A percentile compares a stretch with the other conserved stretches of the same genome.
Evolutionary conservation across 169 alveolate species (phyloP).

Genomic region (Cyclospora cayetanensis): DNA sequence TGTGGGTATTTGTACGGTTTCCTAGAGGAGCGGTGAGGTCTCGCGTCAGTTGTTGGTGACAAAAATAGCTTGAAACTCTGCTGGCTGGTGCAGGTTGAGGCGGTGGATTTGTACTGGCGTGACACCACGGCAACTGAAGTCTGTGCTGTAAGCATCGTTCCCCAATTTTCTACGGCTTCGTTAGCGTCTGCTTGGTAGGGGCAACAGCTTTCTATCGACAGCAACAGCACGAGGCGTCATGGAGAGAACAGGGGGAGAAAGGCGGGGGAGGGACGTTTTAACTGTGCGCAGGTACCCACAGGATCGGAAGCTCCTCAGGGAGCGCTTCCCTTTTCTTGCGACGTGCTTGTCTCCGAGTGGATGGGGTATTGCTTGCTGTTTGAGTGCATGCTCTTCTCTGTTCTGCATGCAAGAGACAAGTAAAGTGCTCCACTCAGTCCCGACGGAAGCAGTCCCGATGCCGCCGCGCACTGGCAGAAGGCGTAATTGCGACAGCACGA

Average conservation of each 20-base stretch:
- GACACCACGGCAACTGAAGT: constrained; percentile 81
- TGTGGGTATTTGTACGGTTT: too few relatives aligned
- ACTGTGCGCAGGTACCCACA: constrained; percentile 39
- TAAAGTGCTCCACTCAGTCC: constrained; percentile 18
- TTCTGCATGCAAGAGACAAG: constrained; percentile 87
- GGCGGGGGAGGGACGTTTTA: neutral
- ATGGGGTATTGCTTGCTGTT: constrained; percentile 89
- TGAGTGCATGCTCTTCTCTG: constrained; percentile 92
- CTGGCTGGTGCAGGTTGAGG: constrained; percentile 94
- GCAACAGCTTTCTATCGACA: neutral
- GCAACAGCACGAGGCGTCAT: neutral
- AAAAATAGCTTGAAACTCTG: neutral
- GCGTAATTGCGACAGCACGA: neutral
- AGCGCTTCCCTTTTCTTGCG: constrained; percentile 74
- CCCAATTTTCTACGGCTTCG: neutral
- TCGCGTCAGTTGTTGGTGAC: neutral
- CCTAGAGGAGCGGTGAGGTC: too few relatives aligned
- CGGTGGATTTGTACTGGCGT: constrained; percentile 89
- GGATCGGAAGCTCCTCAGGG: constrained; percentile 30
- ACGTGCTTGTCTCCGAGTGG: constrained; percentile 90
- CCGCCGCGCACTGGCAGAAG: neutral
- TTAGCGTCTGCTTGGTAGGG: neutral
- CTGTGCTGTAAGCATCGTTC: neutral
- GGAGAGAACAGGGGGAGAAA: neutral
- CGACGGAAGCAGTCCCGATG: too few relatives aligned